These are phyloP conservation scores for Termitomyces sp. DNA, from an alignment of 768 basidiomycete species.

Conservation along the genomic window DNA sequence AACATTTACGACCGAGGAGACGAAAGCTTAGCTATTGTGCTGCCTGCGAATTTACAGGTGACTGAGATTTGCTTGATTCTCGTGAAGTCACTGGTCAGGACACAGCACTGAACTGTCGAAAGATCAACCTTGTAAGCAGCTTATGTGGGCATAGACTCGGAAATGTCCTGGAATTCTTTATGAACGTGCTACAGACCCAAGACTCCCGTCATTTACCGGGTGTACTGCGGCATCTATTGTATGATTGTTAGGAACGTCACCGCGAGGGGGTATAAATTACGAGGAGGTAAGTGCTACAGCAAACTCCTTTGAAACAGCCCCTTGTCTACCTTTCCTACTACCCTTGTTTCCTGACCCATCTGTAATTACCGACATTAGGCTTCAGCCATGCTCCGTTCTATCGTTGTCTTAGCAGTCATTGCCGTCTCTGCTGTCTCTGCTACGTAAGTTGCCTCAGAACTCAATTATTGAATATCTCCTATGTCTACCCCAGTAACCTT, in stretches of 20 bases:
- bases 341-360: background rate
- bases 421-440: slow-evolving; percentile 8
- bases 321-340: background rate
- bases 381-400: slow-evolving; percentile 9
- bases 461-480: background rate
- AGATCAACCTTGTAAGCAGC: no score
- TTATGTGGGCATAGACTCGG: background rate
- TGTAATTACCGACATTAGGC: no score
- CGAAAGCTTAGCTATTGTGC: background rate
- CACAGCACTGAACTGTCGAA: no score
- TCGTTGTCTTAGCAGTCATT: slow-evolving; percentile 3
- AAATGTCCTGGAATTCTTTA: background rate
- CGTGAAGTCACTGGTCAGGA: background rate
- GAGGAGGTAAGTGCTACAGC: background rate
- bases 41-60: background rate
- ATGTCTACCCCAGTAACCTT: background rate
- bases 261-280: background rate
- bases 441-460: background rate
- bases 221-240: slow-evolving; percentile 1
- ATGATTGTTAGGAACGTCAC: slow-evolving; percentile 3
- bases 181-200: no score
- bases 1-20: background rate
- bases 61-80: background rate
- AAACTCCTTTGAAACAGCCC: background rate
- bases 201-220: slow-evolving; percentile 1